Conservation (phyloP, 2,329 filamentous ascomycete species). For the Dendryphion nanum region DNA sequence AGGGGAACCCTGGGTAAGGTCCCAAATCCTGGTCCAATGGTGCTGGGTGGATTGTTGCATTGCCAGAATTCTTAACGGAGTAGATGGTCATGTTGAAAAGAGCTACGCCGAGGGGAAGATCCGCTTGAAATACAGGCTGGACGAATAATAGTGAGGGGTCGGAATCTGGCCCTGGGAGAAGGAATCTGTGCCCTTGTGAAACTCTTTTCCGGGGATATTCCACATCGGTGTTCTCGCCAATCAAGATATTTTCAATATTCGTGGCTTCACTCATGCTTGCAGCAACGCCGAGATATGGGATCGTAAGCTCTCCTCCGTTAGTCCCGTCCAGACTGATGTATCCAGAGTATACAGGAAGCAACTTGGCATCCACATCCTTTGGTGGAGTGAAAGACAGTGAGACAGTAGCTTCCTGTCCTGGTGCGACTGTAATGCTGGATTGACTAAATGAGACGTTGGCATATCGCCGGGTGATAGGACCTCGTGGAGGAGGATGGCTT, state of each 20-base stretch:
- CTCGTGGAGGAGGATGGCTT: not conserved
- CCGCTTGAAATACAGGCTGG: too few relatives aligned
- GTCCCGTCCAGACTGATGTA: constrained; percentile 3
- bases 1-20: too few relatives aligned
- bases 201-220: too few relatives aligned
- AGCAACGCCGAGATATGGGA: constrained; percentile 21
- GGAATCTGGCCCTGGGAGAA: not conserved
- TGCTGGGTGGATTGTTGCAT: too few relatives aligned
- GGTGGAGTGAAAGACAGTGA: constrained; percentile 7
- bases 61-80: too few relatives aligned
- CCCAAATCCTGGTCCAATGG: too few relatives aligned
- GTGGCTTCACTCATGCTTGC: too few relatives aligned
- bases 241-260: too few relatives aligned
- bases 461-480: not conserved
- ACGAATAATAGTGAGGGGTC: not conserved
- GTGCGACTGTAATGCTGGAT: constrained; percentile 15
- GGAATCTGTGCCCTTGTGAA: constrained; percentile 4
- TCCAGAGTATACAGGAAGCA: not conserved
- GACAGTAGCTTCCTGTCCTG: constrained; percentile 11
- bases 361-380: not conserved
- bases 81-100: not conserved
- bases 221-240: constrained; percentile 2
- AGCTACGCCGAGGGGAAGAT: not conserved
- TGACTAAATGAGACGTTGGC: constrained; percentile 1
- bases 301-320: not conserved